Evolutionary conservation across 2,329 filamentous ascomycete species (phyloP).

Genomic region (Penicillium olsonii): DNA sequence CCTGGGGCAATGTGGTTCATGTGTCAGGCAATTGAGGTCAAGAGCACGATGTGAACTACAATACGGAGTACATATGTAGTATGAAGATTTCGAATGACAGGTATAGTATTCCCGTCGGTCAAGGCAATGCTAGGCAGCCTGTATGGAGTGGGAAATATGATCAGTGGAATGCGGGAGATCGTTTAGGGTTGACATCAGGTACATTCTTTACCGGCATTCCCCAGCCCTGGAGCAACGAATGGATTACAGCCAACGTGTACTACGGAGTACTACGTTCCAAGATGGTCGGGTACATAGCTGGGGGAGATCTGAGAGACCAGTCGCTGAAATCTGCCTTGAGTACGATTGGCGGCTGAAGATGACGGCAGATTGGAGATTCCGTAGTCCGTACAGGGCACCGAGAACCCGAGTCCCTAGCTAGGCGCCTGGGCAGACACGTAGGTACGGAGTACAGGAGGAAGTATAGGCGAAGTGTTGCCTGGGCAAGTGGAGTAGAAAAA

Average conservation of each 20-base stretch:
- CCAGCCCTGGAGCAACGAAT: constrained; percentile 7
- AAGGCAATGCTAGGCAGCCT: background rate
- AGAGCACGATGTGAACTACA: too few species aligned
- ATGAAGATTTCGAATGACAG: too few species aligned
- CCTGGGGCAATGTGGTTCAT: background rate
- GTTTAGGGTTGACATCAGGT: background rate
- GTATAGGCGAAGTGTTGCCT: background rate
- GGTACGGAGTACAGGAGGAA: constrained; percentile 1
- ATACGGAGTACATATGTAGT: too few species aligned
- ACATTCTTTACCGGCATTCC: constrained; percentile 1
- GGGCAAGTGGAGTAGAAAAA: constrained; percentile 4
- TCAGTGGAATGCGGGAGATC: background rate
- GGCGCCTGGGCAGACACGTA: too few species aligned
- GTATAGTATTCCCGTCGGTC: too few species aligned
- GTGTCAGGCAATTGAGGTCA: background rate
- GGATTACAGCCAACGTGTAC: constrained; percentile 4
- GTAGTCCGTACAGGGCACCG: too few species aligned
- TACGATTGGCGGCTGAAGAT: constrained; percentile 20
- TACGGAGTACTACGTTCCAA: background rate
- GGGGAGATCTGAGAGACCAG: background rate
- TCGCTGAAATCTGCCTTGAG: constrained; percentile 10
- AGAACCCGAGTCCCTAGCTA: too few species aligned
- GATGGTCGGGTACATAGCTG: constrained; percentile 3
- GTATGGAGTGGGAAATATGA: background rate
- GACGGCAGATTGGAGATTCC: background rate